Conservation (phyloP, 352 stramenopile genomes). For the Pythium aphanidermatum region DNA sequence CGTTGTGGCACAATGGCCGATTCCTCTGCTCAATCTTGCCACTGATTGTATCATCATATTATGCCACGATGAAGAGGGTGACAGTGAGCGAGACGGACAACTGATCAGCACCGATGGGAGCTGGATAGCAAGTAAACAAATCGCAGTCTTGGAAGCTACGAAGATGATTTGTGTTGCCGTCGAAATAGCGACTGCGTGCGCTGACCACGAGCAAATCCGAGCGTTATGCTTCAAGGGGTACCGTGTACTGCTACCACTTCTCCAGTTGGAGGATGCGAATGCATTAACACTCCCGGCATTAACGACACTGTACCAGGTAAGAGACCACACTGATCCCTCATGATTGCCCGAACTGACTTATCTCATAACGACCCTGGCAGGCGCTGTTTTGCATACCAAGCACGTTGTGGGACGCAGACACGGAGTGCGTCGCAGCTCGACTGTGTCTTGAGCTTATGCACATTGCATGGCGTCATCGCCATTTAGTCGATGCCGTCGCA, state of each 20-base stretch:
- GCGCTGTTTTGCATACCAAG: slow-evolving; percentile 20
- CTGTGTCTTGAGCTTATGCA: slow-evolving; percentile 61
- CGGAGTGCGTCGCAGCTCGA: slow-evolving; percentile 37
- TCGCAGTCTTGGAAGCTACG: slow-evolving; percentile 35
- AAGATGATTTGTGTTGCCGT: slow-evolving; percentile 49
- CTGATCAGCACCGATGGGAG: slow-evolving; percentile 16
- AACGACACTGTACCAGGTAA: slow-evolving; percentile 50
- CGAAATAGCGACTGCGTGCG: slow-evolving; percentile 49
- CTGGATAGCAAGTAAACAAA: slow-evolving; percentile 25
- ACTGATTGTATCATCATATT: slow-evolving; percentile 50
- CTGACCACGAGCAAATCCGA: slow-evolving; percentile 43
- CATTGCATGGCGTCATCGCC: slow-evolving; percentile 21
- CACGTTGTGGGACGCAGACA: slow-evolving; percentile 41
- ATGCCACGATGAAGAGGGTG: slow-evolving; percentile 39
- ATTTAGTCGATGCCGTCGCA: slow-evolving; percentile 14
- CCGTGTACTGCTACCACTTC: slow-evolving; percentile 49
- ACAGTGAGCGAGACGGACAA: slow-evolving; percentile 34
- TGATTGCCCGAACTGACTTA: too few relatives aligned
- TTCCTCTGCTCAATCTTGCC: slow-evolving; percentile 45
- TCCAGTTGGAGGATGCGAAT: slow-evolving; percentile 42
- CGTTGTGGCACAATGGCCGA: slow-evolving; percentile 37
- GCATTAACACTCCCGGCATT: slow-evolving; percentile 43
- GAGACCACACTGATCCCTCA: too few relatives aligned
- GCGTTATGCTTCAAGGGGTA: slow-evolving; percentile 65
- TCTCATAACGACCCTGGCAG: slow-evolving; percentile 5